Evolutionary conservation across 2,329 filamentous ascomycete species (phyloP), one percentile per base, ranked within the genome.

Genomic region (Pyrenophora tritici-repentis): DNA sequence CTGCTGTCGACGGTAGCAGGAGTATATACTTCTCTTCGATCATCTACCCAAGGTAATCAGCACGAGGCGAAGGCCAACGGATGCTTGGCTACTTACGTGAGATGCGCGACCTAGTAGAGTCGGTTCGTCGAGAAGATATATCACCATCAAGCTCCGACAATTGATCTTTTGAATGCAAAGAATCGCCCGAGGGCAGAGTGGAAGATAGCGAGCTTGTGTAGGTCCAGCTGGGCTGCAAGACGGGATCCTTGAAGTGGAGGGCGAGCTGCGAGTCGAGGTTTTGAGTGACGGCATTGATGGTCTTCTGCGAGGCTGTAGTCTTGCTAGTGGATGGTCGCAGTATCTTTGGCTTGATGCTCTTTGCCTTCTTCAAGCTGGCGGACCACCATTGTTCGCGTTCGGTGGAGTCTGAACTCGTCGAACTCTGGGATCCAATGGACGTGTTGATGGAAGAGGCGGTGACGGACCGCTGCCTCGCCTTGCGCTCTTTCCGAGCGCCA

Each of bases 401-500:
- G 16, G 53, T 55, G 4, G 54, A 53, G 14, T 63, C 53, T 7
- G 68, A 72, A 20, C 60, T 65, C 45, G 55, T 56, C n/a, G 63
- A 65, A 31, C 56, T 68, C 32, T 43, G 56, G 5, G 65, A 63
- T 13, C 65, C 68, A 42, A 41, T 56, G 4, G 65, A 65, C 17
- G 66, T 70, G 42, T 50, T 65, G 37, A 67, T 42, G 1, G 71
- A 73, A 7, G 56, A 54, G 14, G 67, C 56, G 13, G 60, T 55
- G 31, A 45, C 53, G 16, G 64, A 52, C n/a, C 56, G 58, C 49
- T 72, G 61, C 47, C 56, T 61, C 20, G 65, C 64, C 40, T 66
- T 73, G 34, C 73, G 62, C 50, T 75, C 68, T 49, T 59, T 65
- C 8, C 71, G 66, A 51, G 72, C 58, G n/a, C 73, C 73, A 34